Conservation (phyloP, 1,139 yeast genomes). For the Pichia sp. region DNA sequence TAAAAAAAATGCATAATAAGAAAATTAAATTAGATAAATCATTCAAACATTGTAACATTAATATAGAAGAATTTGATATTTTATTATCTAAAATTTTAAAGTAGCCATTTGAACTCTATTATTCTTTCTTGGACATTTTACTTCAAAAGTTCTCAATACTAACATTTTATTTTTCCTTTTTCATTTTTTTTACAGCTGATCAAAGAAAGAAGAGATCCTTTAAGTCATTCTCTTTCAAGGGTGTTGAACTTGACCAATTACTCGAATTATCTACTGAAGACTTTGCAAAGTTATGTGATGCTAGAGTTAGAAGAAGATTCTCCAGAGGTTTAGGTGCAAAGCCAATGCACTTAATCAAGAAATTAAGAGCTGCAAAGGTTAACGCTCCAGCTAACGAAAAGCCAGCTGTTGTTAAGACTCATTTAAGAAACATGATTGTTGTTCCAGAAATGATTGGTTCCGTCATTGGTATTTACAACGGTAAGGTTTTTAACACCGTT, state of each 20-base stretch:
- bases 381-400: conserved; percentile 91
- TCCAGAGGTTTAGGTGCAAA: conserved; percentile 94
- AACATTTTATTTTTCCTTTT: conserved; percentile 1
- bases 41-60: no score
- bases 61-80: no score
- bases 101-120: no score
- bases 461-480: conserved; percentile 98
- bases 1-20: no score
- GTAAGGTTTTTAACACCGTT: conserved; percentile 98
- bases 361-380: conserved; percentile 96
- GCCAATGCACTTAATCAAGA: conserved; percentile 96
- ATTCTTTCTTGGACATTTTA: no score
- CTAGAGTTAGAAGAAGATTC: conserved; percentile 99
- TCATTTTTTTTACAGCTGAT: conserved; percentile 24
- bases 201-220: conserved; percentile 85
- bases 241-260: conserved; percentile 94
- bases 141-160: no score
- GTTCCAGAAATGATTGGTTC: conserved; percentile 99
- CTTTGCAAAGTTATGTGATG: conserved; percentile 92
- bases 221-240: conserved; percentile 98
- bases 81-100: no score
- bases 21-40: no score
- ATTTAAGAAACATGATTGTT: conserved; percentile 97
- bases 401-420: conserved; percentile 98
- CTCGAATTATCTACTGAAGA: conserved; percentile 95